phyloP scores from a whole-genome alignment of 2,329 filamentous ascomycete genomes.

The Fusarium buharicum region DNA sequence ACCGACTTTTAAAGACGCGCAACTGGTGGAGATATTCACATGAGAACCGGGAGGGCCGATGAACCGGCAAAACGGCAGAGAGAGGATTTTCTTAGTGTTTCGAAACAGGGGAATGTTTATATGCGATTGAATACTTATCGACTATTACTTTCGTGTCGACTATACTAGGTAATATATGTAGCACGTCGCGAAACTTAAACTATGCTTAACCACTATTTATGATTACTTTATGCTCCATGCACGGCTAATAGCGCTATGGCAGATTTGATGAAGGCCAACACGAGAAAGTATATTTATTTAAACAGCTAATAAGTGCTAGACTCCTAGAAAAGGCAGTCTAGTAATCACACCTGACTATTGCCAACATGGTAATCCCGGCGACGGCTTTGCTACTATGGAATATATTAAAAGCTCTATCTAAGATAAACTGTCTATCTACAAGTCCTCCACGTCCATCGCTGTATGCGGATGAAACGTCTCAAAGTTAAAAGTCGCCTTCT shows the following conservation, averaged over 20 bases:
- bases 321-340: no score
- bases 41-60: not conserved
- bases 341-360: no score
- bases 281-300: no score
- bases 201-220: no score
- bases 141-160: no score
- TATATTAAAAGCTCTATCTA: conserved; percentile 13
- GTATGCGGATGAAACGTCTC: conserved; percentile 30
- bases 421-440: not conserved
- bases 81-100: not conserved
- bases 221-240: no score
- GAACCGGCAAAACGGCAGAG: conserved; percentile 1
- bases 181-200: no score
- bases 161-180: no score
- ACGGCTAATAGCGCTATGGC: no score
- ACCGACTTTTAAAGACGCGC: not conserved
- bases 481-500: conserved; percentile 23
- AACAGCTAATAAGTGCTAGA: no score
- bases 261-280: no score
- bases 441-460: conserved; percentile 21
- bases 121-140: not conserved
- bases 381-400: not conserved
- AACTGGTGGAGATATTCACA: conserved; percentile 25
- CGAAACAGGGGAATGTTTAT: not conserved
- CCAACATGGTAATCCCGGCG: no score